Evolutionary conservation across 2,329 filamentous ascomycete genomes (phyloP).

Genomic region (Dactylonectria macrodidyma): DNA sequence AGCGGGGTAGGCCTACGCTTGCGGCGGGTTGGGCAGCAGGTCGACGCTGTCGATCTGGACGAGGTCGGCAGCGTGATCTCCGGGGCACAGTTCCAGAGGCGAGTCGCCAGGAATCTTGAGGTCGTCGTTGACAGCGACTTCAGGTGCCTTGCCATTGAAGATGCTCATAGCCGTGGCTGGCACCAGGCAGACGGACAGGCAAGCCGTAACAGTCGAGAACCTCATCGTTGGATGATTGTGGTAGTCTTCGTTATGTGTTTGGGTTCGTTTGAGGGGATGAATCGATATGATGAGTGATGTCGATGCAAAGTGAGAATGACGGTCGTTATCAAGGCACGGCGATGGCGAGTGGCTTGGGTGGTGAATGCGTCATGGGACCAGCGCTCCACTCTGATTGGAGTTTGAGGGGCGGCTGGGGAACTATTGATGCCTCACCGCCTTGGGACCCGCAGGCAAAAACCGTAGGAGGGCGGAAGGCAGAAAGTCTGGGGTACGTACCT

Average conservation of each 20-base stretch:
- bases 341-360: conserved; percentile 48
- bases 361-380: conserved; percentile 57
- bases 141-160: conserved; percentile 51
- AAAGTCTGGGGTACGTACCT: conserved; percentile 28
- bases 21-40: conserved; percentile 87
- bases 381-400: conserved; percentile 45
- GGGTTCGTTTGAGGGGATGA: conserved; percentile 25
- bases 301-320: conserved; percentile 23
- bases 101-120: conserved; percentile 86
- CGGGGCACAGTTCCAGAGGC: conserved; percentile 83
- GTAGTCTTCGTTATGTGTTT: neutral
- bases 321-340: conserved; percentile 44
- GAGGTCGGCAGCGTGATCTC: conserved; percentile 77
- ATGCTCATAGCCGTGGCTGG: conserved; percentile 63
- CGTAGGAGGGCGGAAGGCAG: conserved; percentile 27
- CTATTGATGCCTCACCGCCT: conserved; percentile 47
- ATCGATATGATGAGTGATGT: conserved; percentile 35
- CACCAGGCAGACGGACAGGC: conserved; percentile 62
- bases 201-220: conserved; percentile 59
- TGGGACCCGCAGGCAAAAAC: conserved; percentile 29
- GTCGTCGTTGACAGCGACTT: conserved; percentile 63
- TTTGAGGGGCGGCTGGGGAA: conserved; percentile 35
- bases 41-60: conserved; percentile 85
- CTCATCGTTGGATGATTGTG: conserved; percentile 48
- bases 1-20: conserved; percentile 74